Conservation (phyloP, 176 grass and related monocot genomes). For the Oryza nivara region DNA sequence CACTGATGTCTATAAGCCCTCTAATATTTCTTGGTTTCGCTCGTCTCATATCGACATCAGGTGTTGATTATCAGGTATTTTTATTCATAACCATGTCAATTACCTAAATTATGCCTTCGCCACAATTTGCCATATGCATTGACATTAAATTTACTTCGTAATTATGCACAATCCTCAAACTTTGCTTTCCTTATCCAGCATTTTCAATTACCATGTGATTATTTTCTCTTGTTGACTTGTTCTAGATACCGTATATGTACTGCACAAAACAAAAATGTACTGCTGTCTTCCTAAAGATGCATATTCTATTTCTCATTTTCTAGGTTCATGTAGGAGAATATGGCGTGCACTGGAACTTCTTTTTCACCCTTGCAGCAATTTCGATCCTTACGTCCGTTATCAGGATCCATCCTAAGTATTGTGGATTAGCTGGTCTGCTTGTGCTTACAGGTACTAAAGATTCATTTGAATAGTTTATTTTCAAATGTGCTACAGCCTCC, state of each 20-base stretch:
- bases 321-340: constrained; percentile 98
- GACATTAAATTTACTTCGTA: constrained; percentile 4
- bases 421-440: constrained; percentile 77
- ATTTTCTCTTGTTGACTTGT: constrained; percentile 25
- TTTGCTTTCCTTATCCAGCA: not conserved
- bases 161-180: constrained; percentile 1
- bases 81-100: constrained; percentile 12
- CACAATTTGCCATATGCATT: constrained; percentile 20
- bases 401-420: constrained; percentile 75
- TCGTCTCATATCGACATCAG: constrained; percentile 82
- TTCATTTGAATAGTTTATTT: constrained; percentile 35
- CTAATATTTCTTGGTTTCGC: constrained; percentile 84
- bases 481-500: not conserved
- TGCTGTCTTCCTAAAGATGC: constrained; percentile 37
- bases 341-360: constrained; percentile 98
- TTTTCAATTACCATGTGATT: not conserved
- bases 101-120: constrained; percentile 31
- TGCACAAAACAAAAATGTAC: not conserved
- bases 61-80: constrained; percentile 93
- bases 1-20: constrained; percentile 72
- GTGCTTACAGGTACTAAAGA: constrained; percentile 64
- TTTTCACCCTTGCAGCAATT: constrained; percentile 95
- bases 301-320: constrained; percentile 36
- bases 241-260: not conserved
- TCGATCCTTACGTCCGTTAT: constrained; percentile 76